These are phyloP conservation scores for Giardia muris DNA, from an alignment of 208 protist genomes.

Conservation along the genomic window DNA sequence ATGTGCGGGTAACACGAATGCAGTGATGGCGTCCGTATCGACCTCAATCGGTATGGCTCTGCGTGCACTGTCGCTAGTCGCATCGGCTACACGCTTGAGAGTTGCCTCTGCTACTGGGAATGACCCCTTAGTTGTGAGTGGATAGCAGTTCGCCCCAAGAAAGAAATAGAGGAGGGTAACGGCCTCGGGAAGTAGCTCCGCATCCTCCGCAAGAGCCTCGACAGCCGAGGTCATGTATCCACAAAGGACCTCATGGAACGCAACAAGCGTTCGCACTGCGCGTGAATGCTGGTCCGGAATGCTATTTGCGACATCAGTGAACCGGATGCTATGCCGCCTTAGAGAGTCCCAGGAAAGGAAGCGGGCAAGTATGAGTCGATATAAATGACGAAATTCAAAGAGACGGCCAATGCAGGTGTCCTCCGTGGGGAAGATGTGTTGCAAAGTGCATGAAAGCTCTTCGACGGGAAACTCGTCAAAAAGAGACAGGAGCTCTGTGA, in stretches of 20 bases:
- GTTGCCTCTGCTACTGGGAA: too few relatives aligned
- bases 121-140: too few relatives aligned
- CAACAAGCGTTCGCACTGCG: background rate
- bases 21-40: background rate
- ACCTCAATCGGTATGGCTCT: too few relatives aligned
- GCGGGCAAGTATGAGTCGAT: background rate
- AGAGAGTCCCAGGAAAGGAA: background rate
- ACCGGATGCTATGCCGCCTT: background rate
- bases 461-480: background rate
- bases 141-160: too few relatives aligned
- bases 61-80: too few relatives aligned
- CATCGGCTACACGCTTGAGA: too few relatives aligned
- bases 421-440: background rate
- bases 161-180: background rate
- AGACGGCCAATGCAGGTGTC: background rate
- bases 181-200: background rate
- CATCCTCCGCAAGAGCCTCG: background rate
- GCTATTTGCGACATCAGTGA: background rate
- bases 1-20: background rate
- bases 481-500: background rate
- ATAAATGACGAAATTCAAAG: background rate
- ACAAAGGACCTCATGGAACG: background rate
- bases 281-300: background rate
- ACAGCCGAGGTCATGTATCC: background rate
- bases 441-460: background rate